A percentile compares a stretch with the other conserved stretches of the same genome.
Evolutionary conservation across 1,284 basidiomycete genomes (phyloP).

Genomic region (Anthracocystis panici-leucophaei): DNA sequence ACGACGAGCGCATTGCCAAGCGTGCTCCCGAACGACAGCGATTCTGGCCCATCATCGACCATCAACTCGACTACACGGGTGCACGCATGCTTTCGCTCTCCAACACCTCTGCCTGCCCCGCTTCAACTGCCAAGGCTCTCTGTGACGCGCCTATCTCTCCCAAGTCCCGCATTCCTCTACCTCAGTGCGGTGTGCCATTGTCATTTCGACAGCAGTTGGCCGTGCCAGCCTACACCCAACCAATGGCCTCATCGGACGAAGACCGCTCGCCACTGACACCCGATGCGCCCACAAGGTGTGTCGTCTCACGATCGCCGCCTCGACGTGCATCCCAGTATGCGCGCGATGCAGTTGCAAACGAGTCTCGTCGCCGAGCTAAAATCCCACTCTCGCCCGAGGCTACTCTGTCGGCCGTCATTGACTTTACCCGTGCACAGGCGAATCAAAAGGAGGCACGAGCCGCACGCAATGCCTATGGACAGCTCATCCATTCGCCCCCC

Average conservation of each 20-base stretch:
- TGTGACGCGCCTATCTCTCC: constrained; percentile 18
- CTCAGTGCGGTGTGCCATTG: neutral
- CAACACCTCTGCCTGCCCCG: neutral
- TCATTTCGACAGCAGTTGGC: neutral
- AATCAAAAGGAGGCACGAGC: constrained; percentile 1
- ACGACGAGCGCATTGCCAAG: constrained; percentile 24
- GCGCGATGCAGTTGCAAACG: constrained; percentile 6
- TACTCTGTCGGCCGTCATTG: constrained; percentile 29
- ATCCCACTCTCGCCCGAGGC: constrained; percentile 11
- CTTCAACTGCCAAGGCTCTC: neutral
- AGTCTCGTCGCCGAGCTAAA: constrained; percentile 4
- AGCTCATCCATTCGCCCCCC: constrained; percentile 18
- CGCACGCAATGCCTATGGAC: constrained; percentile 18
- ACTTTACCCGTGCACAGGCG: constrained; percentile 30
- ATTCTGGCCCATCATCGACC: constrained; percentile 49
- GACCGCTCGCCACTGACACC: constrained; percentile 28
- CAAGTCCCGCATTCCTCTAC: constrained; percentile 11
- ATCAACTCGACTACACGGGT: constrained; percentile 45
- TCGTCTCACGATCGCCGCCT: neutral
- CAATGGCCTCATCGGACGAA: constrained; percentile 17
- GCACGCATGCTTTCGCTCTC: constrained; percentile 46
- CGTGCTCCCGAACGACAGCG: constrained; percentile 38
- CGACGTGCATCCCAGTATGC: constrained; percentile 18
- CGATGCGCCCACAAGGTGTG: neutral
- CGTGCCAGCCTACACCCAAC: constrained; percentile 1